Conservation (phyloP, 768 basidiomycete genomes). For the Mycena latifolia region DNA sequence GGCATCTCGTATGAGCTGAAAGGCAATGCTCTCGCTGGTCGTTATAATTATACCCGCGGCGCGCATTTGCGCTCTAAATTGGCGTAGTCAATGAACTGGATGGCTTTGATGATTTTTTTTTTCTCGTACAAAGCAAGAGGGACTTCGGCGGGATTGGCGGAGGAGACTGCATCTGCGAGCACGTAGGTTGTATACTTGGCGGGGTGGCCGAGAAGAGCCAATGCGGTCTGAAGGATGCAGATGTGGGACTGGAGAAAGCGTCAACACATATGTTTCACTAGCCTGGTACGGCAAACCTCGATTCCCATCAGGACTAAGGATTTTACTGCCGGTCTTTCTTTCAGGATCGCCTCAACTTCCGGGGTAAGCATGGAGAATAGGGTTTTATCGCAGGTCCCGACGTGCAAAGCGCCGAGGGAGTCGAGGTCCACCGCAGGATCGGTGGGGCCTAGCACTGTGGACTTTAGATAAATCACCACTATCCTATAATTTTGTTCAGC, state of each 20-base stretch:
- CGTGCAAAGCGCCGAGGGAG: conserved; percentile 66
- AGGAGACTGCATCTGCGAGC: conserved; percentile 88
- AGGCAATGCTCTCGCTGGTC: conserved; percentile 86
- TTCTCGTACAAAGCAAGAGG: conserved; percentile 72
- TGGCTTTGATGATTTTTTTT: background rate
- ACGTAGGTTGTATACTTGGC: conserved; percentile 67
- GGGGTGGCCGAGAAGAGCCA: conserved; percentile 67
- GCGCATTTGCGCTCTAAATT: conserved; percentile 59
- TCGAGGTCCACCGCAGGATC: conserved; percentile 69
- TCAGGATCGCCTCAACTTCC: conserved; percentile 68
- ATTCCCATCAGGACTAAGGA: conserved; percentile 88
- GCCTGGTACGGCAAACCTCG: conserved; percentile 65
- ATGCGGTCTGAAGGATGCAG: conserved; percentile 87
- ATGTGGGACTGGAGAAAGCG: conserved; percentile 77
- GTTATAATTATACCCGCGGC: conserved; percentile 82
- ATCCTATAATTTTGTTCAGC: background rate
- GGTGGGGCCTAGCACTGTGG: conserved; percentile 75
- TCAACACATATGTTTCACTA: background rate
- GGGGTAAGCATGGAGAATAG: conserved; percentile 89
- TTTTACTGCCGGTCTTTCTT: conserved; percentile 58
- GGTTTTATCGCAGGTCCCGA: conserved; percentile 80
- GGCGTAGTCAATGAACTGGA: background rate
- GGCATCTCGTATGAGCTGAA: conserved; percentile 83
- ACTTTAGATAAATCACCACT: background rate
- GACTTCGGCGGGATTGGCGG: conserved; percentile 84